These are phyloP conservation scores for Pythium oligandrum DNA, from an alignment of 352 stramenopile genomes.

Conservation along the genomic window DNA sequence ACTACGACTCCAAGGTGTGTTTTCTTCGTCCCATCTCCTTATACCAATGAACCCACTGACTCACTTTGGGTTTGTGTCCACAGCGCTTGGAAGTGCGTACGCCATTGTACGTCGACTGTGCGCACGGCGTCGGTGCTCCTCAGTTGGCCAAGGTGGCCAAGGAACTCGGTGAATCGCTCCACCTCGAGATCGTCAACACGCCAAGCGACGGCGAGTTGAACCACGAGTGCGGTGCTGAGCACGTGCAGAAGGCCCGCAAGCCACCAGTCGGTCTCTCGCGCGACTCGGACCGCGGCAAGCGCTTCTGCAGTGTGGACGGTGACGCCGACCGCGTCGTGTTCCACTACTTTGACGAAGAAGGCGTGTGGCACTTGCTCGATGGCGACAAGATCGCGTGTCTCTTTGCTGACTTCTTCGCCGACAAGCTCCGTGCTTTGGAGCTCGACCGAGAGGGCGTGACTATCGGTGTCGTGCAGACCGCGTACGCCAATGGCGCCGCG, in stretches of 20 bases:
- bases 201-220: slow-evolving; percentile 91
- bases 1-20: slow-evolving; percentile 63
- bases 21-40: too few relatives aligned
- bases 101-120: slow-evolving; percentile 90
- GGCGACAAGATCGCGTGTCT: slow-evolving; percentile 98
- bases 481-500: slow-evolving; percentile 97
- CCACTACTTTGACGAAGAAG: slow-evolving; percentile 87
- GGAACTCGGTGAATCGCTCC: slow-evolving; percentile 73
- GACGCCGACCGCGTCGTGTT: slow-evolving; percentile 99
- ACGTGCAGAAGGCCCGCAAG: slow-evolving; percentile 94
- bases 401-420: slow-evolving; percentile 91
- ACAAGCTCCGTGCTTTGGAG: slow-evolving; percentile 81
- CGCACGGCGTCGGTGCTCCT: slow-evolving; percentile 89
- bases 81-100: slow-evolving; percentile 53
- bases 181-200: slow-evolving; percentile 79
- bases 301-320: slow-evolving; percentile 94
- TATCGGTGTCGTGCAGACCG: slow-evolving; percentile 97
- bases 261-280: slow-evolving; percentile 61
- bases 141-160: slow-evolving; percentile 76
- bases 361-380: slow-evolving; percentile 89
- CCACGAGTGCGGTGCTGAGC: slow-evolving; percentile 94
- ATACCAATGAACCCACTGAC: too few relatives aligned
- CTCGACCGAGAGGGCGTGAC: slow-evolving; percentile 75
- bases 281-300: slow-evolving; percentile 64
- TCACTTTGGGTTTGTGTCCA: too few relatives aligned